Percentiles rank a stretch among this genome's conserved stretches.
Conservation (phyloP, 2,329 filamentous ascomycete species). For the Fusarium annulatum region DNA sequence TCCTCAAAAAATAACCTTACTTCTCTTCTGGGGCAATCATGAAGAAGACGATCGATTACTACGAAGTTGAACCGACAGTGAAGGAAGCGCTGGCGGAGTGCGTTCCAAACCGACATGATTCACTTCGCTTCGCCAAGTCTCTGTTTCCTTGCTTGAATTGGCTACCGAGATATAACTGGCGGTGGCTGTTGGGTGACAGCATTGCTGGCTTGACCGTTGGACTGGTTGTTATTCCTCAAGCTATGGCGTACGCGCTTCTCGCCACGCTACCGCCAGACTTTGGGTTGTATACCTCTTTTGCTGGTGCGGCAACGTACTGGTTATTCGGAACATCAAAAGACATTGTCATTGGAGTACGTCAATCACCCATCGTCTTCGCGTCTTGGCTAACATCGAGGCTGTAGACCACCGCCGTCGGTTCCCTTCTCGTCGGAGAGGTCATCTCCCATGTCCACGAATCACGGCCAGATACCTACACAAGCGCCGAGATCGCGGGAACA, state of each 20-base stretch:
- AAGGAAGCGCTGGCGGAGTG: slow-evolving; percentile 1
- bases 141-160: slow-evolving; percentile 7
- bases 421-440: slow-evolving; percentile 61
- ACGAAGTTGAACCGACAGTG: slow-evolving; percentile 9
- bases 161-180: slow-evolving; percentile 17
- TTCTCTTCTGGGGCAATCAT: neutral
- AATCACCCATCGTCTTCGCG: accelerated
- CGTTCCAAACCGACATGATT: neutral
- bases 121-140: slow-evolving; percentile 1
- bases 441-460: slow-evolving; percentile 52
- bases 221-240: slow-evolving; percentile 81
- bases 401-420: slow-evolving; percentile 67
- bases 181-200: slow-evolving; percentile 17
- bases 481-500: slow-evolving; percentile 56
- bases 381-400: neutral
- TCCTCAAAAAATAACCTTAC: neutral
- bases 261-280: slow-evolving; percentile 75
- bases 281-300: slow-evolving; percentile 85
- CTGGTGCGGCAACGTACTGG: slow-evolving; percentile 84
- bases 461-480: slow-evolving; percentile 49
- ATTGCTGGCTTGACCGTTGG: slow-evolving; percentile 57
- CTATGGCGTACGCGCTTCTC: slow-evolving; percentile 82
- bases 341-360: slow-evolving; percentile 76
- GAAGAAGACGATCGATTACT: slow-evolving; percentile 4
- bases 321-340: slow-evolving; percentile 87